Conservation (phyloP, 2,329 filamentous ascomycete genomes). For the Clonostachys solani region DNA sequence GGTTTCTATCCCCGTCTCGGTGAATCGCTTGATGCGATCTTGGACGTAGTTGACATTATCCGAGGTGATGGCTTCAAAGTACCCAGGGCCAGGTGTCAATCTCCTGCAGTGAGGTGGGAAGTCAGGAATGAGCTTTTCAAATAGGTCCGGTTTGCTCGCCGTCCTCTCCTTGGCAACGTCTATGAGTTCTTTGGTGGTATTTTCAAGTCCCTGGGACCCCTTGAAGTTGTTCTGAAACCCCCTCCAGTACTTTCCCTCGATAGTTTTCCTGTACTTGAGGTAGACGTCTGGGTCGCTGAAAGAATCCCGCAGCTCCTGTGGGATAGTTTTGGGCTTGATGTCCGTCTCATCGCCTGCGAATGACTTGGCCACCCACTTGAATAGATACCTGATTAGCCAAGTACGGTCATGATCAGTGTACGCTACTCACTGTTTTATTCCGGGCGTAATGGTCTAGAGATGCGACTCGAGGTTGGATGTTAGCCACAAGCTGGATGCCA, state of each 20-base stretch:
- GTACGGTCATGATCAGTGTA: constrained; percentile 24
- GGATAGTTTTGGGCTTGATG: constrained; percentile 49
- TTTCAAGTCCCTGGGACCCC: neutral
- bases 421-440: constrained; percentile 18
- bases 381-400: constrained; percentile 37
- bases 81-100: constrained; percentile 12
- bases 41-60: constrained; percentile 2
- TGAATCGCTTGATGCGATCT: neutral
- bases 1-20: neutral
- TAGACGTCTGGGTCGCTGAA: constrained; percentile 30
- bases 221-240: constrained; percentile 41
- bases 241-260: constrained; percentile 12
- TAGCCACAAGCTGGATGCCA: constrained; percentile 22
- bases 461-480: constrained; percentile 16
- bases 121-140: constrained; percentile 7
- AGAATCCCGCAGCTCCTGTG: constrained; percentile 41
- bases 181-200: constrained; percentile 4
- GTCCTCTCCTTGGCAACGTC: neutral
- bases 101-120: constrained; percentile 15
- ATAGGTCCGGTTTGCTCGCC: neutral
- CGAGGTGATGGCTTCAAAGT: constrained; percentile 13
- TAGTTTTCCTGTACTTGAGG: constrained; percentile 40
- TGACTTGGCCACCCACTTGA: constrained; percentile 39
- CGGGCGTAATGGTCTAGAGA: constrained; percentile 35
- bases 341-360: constrained; percentile 54